phyloP scores from a whole-genome alignment of 2,329 filamentous ascomycete species.

The Fusarium pilosicola region DNA sequence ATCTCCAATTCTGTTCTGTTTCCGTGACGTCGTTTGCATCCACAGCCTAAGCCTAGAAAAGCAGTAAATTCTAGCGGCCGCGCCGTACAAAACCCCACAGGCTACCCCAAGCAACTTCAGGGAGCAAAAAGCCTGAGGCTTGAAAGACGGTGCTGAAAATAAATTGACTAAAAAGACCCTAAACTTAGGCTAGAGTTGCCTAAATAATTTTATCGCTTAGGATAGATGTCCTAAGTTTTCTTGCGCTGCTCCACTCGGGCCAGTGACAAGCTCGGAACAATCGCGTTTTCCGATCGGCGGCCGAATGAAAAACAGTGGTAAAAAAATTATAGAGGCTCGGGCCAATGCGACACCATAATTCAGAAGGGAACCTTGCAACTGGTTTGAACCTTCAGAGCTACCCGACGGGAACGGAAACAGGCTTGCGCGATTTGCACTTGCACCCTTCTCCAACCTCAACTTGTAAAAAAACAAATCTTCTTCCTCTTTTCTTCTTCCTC shows the following conservation, averaged over 20 bases:
- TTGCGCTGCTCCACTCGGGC: slow-evolving; percentile 2
- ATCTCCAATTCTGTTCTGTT: neutral
- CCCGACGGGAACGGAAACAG: slow-evolving; percentile 12
- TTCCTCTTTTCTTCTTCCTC: slow-evolving; percentile 3
- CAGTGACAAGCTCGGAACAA: slow-evolving; percentile 40
- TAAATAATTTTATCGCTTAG: neutral
- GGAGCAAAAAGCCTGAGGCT: neutral
- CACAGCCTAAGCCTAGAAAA: slow-evolving; percentile 10
- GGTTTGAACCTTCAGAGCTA: slow-evolving; percentile 3
- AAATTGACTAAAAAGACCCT: neutral
- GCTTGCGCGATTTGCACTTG: slow-evolving; percentile 42
- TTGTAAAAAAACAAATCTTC: neutral
- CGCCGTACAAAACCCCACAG: slow-evolving; percentile 19
- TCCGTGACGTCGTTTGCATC: slow-evolving; percentile 33
- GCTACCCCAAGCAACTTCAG: slow-evolving; percentile 11
- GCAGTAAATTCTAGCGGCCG: slow-evolving; percentile 16
- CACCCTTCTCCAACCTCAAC: neutral
- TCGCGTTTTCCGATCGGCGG: slow-evolving; percentile 39
- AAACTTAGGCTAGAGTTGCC: neutral
- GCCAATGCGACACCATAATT: slow-evolving; percentile 36
- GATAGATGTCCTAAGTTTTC: neutral
- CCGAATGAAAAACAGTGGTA: slow-evolving; percentile 20
- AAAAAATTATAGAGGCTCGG: slow-evolving; percentile 22
- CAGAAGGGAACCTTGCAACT: slow-evolving; percentile 6
- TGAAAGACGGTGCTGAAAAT: neutral